Evolutionary conservation across 257 asterid genomes (phyloP).

Genomic region (Plantago major): DNA sequence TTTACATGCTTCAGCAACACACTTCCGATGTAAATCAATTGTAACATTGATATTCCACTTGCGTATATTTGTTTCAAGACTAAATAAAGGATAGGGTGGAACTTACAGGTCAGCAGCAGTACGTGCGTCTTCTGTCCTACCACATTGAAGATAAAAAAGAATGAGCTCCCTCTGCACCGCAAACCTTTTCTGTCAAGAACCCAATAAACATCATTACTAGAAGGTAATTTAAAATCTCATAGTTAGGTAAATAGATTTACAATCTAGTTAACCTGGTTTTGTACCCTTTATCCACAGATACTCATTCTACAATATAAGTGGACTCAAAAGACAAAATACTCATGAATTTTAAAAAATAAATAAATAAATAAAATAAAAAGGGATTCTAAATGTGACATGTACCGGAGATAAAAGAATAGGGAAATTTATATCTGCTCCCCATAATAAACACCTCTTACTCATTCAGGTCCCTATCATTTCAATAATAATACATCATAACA

Average conservation of each 20-base stretch:
- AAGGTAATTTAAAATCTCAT: conserved; percentile 3
- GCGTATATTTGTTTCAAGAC: background rate
- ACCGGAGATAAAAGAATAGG: too few relatives aligned
- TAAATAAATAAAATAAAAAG: too few relatives aligned
- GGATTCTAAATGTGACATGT: too few relatives aligned
- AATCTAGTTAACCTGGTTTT: background rate
- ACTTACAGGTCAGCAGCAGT: conserved; percentile 53
- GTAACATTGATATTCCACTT: background rate
- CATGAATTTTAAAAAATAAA: too few relatives aligned
- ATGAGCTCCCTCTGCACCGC: conserved; percentile 60
- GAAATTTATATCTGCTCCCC: background rate
- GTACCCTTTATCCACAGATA: too few relatives aligned
- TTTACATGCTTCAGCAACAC: too few relatives aligned
- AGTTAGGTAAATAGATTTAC: background rate
- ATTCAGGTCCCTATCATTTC: too few relatives aligned
- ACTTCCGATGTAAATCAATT: conserved; percentile 6
- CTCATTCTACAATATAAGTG: too few relatives aligned
- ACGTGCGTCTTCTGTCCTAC: conserved; percentile 43
- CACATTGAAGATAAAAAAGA: conserved; percentile 45
- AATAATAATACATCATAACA: too few relatives aligned
- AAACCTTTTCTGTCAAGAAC: conserved; percentile 51
- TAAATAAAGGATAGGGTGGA: conserved; percentile 5
- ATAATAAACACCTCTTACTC: too few relatives aligned
- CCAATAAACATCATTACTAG: conserved; percentile 10
- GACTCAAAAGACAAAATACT: too few relatives aligned